These are phyloP conservation scores for Turritis glabra DNA, from an alignment of 345 rosid genomes.

Conservation along the genomic window DNA sequence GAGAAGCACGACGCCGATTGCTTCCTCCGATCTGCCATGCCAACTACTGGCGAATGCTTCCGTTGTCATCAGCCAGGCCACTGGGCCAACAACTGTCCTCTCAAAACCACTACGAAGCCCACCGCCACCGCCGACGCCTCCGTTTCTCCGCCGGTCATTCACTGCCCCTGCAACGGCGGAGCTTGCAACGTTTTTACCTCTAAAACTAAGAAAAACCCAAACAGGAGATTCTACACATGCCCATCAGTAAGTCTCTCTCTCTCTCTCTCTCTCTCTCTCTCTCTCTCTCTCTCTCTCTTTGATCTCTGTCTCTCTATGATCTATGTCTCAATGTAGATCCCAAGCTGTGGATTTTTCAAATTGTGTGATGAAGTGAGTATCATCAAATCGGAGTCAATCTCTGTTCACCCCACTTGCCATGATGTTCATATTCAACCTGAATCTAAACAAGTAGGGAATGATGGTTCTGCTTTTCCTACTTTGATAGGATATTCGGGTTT, in stretches of 20 bases:
- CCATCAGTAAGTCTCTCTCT: conserved; percentile 3
- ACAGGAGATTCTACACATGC: conserved; percentile 17
- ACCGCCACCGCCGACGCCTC: not conserved
- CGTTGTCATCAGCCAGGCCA: conserved; percentile 19
- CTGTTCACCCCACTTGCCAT: not conserved
- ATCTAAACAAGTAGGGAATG: not conserved
- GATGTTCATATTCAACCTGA: not conserved
- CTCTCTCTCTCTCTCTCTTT: not conserved
- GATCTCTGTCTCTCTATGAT: not conserved
- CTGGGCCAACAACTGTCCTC: conserved; percentile 20
- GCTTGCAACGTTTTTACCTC: conserved; percentile 1
- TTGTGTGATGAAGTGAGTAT: conserved; percentile 23
- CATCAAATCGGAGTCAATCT: not conserved
- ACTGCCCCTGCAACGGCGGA: conserved; percentile 7
- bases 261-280: not conserved
- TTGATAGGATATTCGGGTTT: too few relatives aligned
- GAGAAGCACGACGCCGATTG: not conserved
- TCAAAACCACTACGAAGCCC: not conserved
- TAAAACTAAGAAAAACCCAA: conserved; percentile 10
- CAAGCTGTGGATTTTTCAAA: conserved; percentile 14
- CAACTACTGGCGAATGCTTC: not conserved
- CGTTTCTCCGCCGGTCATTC: not conserved
- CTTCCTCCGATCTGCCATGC: conserved; percentile 7
- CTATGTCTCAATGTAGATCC: not conserved
- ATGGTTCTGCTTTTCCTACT: not conserved